These are phyloP conservation scores for Aegilops speltoides DNA, from an alignment of 176 grass and related monocot species.

Conservation along the genomic window DNA sequence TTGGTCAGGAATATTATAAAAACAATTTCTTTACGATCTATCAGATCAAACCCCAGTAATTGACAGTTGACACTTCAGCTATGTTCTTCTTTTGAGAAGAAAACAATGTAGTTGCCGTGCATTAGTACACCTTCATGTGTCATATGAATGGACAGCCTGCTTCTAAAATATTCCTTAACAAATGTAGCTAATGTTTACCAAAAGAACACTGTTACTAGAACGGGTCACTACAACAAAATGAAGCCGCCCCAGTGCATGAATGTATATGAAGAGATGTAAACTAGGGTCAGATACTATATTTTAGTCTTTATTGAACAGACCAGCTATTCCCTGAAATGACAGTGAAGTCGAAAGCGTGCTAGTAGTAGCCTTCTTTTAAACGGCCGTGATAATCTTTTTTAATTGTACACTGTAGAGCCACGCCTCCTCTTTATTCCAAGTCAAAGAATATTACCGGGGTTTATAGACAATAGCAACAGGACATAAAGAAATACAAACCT, in stretches of 20 bases:
- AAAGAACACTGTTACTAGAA: background rate
- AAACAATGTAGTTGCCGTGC: background rate
- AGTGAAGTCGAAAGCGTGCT: background rate
- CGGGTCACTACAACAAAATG: background rate
- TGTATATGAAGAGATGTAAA: conserved; percentile 13
- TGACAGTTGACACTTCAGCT: conserved; percentile 11
- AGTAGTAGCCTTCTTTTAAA: background rate
- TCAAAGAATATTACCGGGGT: too few species aligned
- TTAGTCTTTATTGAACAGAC: too few species aligned
- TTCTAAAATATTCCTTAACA: conserved; percentile 10
- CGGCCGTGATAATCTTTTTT: background rate
- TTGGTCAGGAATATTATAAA: background rate
- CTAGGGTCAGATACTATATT: background rate
- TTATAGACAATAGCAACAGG: too few species aligned
- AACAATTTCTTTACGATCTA: background rate
- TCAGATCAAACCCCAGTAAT: background rate
- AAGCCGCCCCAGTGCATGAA: background rate
- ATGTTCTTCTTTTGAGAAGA: conserved; percentile 19
- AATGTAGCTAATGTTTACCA: background rate
- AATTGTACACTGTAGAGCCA: too few species aligned
- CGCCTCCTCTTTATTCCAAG: too few species aligned
- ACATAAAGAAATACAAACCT: too few species aligned
- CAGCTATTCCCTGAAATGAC: background rate
- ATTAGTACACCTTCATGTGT: background rate
- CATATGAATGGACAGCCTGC: conserved; percentile 8